Base-by-base conservation (phyloP, 1,284 basidiomycete genomes). In the Meira miltonrushii region DNA sequence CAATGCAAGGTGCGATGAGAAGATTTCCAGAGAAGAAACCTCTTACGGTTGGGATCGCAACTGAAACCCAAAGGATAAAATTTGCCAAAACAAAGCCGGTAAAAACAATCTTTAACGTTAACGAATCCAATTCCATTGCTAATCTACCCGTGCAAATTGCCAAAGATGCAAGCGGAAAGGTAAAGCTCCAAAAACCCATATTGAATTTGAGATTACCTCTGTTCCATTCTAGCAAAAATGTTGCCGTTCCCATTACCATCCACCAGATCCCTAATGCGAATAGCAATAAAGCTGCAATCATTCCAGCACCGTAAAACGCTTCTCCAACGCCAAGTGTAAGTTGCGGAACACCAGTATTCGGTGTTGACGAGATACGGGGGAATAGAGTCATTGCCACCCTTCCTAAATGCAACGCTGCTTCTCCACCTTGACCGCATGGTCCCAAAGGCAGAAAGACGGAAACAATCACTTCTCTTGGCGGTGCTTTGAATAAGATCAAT, bases 241-340 rank as follows among this genome's bases (percentile, higher is more conserved):
- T 74, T 10, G 62, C 57, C 0, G 67, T 23, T 15, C 61, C 72
- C n/a, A 74, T 59, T 25, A 59, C 43, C 4, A 63, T 41, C 70
- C 70, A 74, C 71, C 68, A 72, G 2, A 67, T 57, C 1, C 72
- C 72, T 2, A 72, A 55, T 2, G 66, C 72, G 44, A 62, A 70
- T 11, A 74, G 66, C 1, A 72, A 47, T 47, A 74, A 64, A 1
- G 68, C 72, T 4, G 60, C 63, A 23, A 72, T 50, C 5, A 74
- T 56, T 2, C 71, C 68, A 17, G 68, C 69, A 1, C 65, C 72
- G 57, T 68, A 71, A n/a, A 74, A 54, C 5, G 68, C 72, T 38
- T 69, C 55, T 0, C 64, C 71, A 3, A 70, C 65, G 0, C 58
- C 58, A 39, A 63, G 49, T 11, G 51, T 37, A 9, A 72, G 62